Base-by-base conservation (phyloP, 768 basidiomycete genomes). In the Lentinus brumalis region DNA sequence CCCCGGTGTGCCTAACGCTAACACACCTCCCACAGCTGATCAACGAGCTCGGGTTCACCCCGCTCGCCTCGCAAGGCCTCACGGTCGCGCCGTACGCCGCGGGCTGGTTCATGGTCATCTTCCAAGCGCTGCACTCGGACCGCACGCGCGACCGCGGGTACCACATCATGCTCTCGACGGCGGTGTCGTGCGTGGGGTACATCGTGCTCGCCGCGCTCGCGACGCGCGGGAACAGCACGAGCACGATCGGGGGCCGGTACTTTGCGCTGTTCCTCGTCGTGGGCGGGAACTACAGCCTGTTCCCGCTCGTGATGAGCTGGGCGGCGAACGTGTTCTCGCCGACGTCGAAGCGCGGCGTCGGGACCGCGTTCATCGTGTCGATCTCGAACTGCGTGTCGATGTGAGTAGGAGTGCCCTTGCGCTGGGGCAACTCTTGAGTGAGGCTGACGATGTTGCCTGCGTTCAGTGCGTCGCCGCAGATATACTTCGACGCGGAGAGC, bases 261-360 rank as follows among this genome's bases (percentile, higher is more conserved):
- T 84, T 86, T 64, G 82, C 83, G 4, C 70, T 84, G 32, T 86
- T 85, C 73, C 72, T 86, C 30, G 81, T 85, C 47, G 77, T 83
- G 38, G 83, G 81, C 7, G 83, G 82, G 29, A 80, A 80, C 57
- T 84, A 79, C 63, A 81, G 80, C 60, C 65, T 85, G 57, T 85
- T 85, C 71, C 84, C 84, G 8, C 74, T 85, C 5, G 84, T 83
- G 44, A 85, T 85, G 84, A 82, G 81, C 66, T 86, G 84, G 84
- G 83, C 83, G 15, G 81, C 83, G 5, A 84, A 84, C 66, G 74
- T 78, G 1, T 83, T 86, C 67, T 81, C 84, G 6, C 84, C 84
- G 11, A 86, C 83, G 8, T 83, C 82, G 1, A 86, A 86, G 66
- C 77, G 84, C 30, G 84, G 84, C 42, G 84, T 83, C 53, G 84